A percentile compares a stretch with the other conserved stretches of the same genome.
phyloP scores from a whole-genome alignment of 2,329 filamentous ascomycete genomes.

The Westerdykella sp. region DNA sequence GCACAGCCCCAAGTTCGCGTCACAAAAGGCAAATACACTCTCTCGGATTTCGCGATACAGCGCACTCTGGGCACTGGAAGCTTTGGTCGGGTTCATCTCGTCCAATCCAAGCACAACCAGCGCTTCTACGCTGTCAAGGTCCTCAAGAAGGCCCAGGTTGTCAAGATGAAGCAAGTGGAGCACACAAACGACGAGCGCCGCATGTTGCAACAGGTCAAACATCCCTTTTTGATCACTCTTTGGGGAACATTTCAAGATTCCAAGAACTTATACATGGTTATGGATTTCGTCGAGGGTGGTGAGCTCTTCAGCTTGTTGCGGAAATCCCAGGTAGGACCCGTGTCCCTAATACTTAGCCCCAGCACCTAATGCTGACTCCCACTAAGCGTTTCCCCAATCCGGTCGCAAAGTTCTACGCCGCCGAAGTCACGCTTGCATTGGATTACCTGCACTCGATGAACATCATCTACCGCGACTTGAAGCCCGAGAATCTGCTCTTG shows the following conservation, averaged over 20 bases:
- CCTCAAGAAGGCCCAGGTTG: conserved; percentile 94
- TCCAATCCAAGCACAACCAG: conserved; percentile 97
- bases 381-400: conserved; percentile 90
- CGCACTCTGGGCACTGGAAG: conserved; percentile 92
- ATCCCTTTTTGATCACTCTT: conserved; percentile 93
- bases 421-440: conserved; percentile 89
- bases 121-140: conserved; percentile 98
- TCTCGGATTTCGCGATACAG: conserved; percentile 82
- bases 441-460: conserved; percentile 93
- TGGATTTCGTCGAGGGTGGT: conserved; percentile 99
- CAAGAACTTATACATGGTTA: conserved; percentile 98
- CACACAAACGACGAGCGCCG: conserved; percentile 96
- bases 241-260: conserved; percentile 98
- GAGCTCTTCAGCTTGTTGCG: conserved; percentile 92
- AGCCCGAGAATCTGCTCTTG: conserved; percentile 87
- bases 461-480: conserved; percentile 96
- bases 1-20: conserved; percentile 48
- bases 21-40: conserved; percentile 95
- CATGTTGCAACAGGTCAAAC: conserved; percentile 95
- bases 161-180: conserved; percentile 99
- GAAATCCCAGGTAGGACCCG: conserved; percentile 72
- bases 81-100: conserved; percentile 92
- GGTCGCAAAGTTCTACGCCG: conserved; percentile 98
- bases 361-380: neutral
- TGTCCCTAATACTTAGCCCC: conserved; percentile 6